These are phyloP conservation scores for Chamaecrista fasciculata DNA, from an alignment of 306 rosid species.

Conservation along the genomic window DNA sequence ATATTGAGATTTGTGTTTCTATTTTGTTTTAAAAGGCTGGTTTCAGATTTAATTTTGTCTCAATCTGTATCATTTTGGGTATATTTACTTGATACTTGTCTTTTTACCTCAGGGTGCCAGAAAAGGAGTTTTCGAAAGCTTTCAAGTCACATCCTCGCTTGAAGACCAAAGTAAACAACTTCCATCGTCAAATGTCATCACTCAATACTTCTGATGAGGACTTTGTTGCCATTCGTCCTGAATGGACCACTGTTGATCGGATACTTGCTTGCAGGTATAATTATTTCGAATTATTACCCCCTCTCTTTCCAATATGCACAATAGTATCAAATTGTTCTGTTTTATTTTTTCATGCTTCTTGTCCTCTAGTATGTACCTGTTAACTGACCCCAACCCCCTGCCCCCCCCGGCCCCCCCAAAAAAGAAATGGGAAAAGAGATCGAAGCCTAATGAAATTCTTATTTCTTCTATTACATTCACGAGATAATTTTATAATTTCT, in stretches of 20 bases:
- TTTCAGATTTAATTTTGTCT: neutral
- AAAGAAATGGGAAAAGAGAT: neutral
- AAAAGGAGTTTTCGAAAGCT: constrained; percentile 65
- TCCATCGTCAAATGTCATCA: constrained; percentile 54
- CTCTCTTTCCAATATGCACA: neutral
- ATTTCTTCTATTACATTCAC: neutral
- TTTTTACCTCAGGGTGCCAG: constrained; percentile 55
- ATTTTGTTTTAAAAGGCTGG: neutral
- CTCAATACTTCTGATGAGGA: constrained; percentile 61
- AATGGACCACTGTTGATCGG: constrained; percentile 74
- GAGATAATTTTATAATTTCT: constrained; percentile 19
- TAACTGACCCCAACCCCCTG: neutral
- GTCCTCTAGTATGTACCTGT: neutral
- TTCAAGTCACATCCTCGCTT: constrained; percentile 62
- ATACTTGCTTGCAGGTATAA: constrained; percentile 68
- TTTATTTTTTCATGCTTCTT: neutral
- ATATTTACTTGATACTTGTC: constrained; percentile 1
- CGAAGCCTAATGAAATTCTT: neutral
- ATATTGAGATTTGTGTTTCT: neutral
- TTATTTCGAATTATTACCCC: constrained; percentile 4
- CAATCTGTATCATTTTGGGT: constrained; percentile 3
- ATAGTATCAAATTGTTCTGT: neutral
- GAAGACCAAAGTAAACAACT: constrained; percentile 54
- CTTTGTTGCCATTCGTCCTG: constrained; percentile 70
- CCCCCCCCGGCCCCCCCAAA: neutral